Evolutionary conservation across 805 yeast species (phyloP).

Genomic region (Lachancea mirantina): DNA sequence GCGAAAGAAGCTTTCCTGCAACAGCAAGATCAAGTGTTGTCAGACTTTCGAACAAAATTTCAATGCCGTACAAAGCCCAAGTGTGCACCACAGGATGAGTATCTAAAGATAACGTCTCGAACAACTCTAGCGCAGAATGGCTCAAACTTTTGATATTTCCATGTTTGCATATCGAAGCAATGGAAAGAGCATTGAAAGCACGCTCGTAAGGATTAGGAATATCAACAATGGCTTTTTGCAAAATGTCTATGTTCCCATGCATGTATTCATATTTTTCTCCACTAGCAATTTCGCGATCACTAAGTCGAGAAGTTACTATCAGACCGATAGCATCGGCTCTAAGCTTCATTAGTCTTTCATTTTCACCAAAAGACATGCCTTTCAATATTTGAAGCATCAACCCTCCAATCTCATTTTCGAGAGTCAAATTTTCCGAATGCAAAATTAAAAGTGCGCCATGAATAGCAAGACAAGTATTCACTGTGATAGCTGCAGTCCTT

Average conservation of each 20-base stretch:
- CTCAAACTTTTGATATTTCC: conserved; percentile 34
- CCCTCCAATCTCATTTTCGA: conserved; percentile 36
- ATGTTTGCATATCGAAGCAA: conserved; percentile 38
- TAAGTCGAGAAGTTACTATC: conserved; percentile 32
- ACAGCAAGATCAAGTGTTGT: conserved; percentile 38
- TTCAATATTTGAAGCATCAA: conserved; percentile 46
- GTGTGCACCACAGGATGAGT: conserved; percentile 82
- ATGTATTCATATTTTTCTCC: conserved; percentile 5
- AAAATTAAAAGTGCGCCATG: conserved; percentile 39
- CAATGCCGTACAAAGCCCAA: conserved; percentile 58
- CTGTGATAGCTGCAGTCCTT: conserved; percentile 42
- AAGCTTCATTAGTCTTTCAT: conserved; percentile 36
- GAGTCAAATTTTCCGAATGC: conserved; percentile 16
- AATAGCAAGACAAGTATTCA: conserved; percentile 60
- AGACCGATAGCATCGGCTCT: conserved; percentile 57
- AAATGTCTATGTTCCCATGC: conserved; percentile 27
- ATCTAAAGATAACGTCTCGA: conserved; percentile 57
- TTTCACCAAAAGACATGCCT: conserved; percentile 34
- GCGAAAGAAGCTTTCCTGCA: conserved; percentile 38
- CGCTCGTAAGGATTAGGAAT: conserved; percentile 58
- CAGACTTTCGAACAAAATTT: conserved; percentile 50
- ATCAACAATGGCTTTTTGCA: conserved; percentile 61
- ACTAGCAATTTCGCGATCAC: conserved; percentile 13
- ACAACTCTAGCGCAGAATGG: conserved; percentile 46
- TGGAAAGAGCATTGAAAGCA: conserved; percentile 45